Evolutionary conservation across 2,329 filamentous ascomycete species (phyloP), one percentile per base, ranked within the genome.

Genomic region (Ascochyta lentis): DNA sequence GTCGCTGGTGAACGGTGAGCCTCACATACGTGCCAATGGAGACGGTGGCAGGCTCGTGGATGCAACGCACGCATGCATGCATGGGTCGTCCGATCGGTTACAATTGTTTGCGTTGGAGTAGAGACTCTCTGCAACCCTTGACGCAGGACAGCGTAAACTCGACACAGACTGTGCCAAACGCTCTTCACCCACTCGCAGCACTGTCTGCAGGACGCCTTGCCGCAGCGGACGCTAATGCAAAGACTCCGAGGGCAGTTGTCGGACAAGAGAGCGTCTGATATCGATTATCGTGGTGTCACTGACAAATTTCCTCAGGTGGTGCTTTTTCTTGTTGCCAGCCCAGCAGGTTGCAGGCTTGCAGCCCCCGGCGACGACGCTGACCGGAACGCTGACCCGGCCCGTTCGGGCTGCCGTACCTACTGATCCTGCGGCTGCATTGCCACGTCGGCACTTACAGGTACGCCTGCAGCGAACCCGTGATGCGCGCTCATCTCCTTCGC

Each of bases 401-500:
- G 27, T 38, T 40, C 34, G 51, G 34, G 22, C 22, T 42, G 29
- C 37, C 35, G 50, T 22, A 44, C 27, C 22, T 22, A 23, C 24
- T 40, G 34, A 19, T 16, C 26, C 24, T 42, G 35, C 33, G 33
- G 15, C 56, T 50, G 50, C 53, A 49, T 46, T 58, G 59, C 58
- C 62, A 66, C 62, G 59, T 65, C 54, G 58, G 42, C 49, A 34
- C 35, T n/a, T 47, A 22, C 23, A 49, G 45, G 39, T 29, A 41
- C 29, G 50, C 27, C 49, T 54, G 55, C 49, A 55, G 39, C 38
- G n/a, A 9, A 31, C 49, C 31, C 49, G 54, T 60, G 52, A 56
- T 48, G 41, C 59, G 59, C 63, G 63, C 63, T 56, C 60, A 63
- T 63, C 56, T 65, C 55, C 49, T 54, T 58, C 42, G 49, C 41